Base-by-base conservation (phyloP, 2,329 filamentous ascomycete genomes). In the Balansia obtecta region DNA sequence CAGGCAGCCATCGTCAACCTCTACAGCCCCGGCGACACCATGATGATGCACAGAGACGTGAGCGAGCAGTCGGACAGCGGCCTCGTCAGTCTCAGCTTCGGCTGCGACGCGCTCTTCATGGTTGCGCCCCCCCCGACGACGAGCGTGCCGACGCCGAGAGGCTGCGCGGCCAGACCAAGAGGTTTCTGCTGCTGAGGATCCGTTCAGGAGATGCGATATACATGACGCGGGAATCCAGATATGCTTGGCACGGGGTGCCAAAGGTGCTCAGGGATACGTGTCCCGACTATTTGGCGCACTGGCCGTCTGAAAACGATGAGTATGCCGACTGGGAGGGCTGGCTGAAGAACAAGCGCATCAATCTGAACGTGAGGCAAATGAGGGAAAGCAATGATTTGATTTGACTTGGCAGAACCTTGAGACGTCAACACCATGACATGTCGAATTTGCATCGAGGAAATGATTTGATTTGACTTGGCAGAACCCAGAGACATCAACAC, bases 1-100 rank as follows among this genome's bases (percentile, higher is more conserved):
- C 83, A 97, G 68, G 90, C 93, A 1, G 91, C 93, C 38, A 97
- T 97, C 55, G 80, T 95, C 57, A 97, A 97, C 64, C 75, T 97
- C 47, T 97, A 97, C 68, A 86, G 82, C 0, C 87, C 93, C 0
- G 87, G 88, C 18, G 91, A 97, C 62, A 94, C 86, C 1, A 82
- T 97, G 64, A 91, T 88, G 70, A 79, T 95, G 65, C 93, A 97
- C 69, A 82, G 93, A 11, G 93, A 98, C 62, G 89, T 97, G 41
- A 94, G 88, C 55, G 93, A 97, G 68, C 76, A 86, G 57, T 85
- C 83, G 46, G 78, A 88, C 58, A 80, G 76, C 49, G 88, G 88
- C 0, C 74, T 97, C 30, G 80, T 95, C 16, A 95, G 88, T 57
- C 70, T 97, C 40, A 95, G 88, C 59, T 73, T 97, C 45, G 93